Percentiles rank a stretch among this genome's conserved stretches.
Conservation (phyloP, 805 yeast genomes). For the Starmerella sp. region DNA sequence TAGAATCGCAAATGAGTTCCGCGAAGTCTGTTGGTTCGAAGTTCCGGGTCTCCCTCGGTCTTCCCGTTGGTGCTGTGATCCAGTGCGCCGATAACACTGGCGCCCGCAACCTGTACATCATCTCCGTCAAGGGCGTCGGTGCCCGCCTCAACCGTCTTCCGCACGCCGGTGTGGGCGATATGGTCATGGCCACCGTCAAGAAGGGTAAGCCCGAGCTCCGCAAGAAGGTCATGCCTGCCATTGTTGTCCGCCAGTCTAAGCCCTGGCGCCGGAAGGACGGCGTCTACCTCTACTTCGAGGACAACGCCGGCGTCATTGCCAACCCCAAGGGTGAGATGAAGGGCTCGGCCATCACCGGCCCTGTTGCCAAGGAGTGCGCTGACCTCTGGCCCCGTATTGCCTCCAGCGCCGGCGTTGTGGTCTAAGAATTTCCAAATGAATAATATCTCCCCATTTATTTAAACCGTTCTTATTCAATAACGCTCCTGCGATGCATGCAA, state of each 20-base stretch:
- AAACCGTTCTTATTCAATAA: conserved; percentile 1
- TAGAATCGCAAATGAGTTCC: conserved; percentile 21
- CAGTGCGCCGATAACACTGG: conserved; percentile 99
- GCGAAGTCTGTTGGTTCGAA: conserved; percentile 54
- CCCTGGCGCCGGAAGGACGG: conserved; percentile 99
- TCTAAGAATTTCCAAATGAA: conserved; percentile 38
- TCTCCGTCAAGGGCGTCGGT: conserved; percentile 98
- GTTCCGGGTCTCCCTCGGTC: conserved; percentile 99
- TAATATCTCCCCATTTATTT: conserved; percentile 2
- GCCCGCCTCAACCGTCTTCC: conserved; percentile 99
- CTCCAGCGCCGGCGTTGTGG: conserved; percentile 99
- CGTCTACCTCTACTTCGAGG: conserved; percentile 98
- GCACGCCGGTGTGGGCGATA: conserved; percentile 99
- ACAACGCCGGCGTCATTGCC: conserved; percentile 99
- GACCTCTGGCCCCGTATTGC: conserved; percentile 99
- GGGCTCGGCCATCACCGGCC: conserved; percentile 99
- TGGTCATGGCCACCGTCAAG: conserved; percentile 80
- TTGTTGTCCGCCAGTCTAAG: conserved; percentile 97
- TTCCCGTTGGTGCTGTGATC: conserved; percentile 98
- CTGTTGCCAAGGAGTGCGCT: conserved; percentile 99
- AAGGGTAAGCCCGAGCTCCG: conserved; percentile 99
- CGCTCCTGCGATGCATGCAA: not conserved
- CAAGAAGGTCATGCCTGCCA: conserved; percentile 99
- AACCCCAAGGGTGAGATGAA: conserved; percentile 99
- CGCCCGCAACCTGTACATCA: conserved; percentile 97